A percentile compares a stretch with the other conserved stretches of the same genome.
phyloP scores from a whole-genome alignment of 1,139 yeast genomes.

The Debaryomyces singareniensis region DNA sequence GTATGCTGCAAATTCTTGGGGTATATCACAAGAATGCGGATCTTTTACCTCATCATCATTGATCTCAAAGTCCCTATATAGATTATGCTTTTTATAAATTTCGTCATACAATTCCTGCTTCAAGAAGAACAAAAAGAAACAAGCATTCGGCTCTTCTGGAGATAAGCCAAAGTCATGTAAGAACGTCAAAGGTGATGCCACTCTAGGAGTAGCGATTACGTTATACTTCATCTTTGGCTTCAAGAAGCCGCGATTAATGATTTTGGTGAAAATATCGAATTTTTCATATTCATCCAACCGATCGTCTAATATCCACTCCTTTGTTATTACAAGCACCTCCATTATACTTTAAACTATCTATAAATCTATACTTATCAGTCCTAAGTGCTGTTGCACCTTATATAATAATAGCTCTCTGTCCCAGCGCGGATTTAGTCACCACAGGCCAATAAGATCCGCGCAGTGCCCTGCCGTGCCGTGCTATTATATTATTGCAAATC shows the following conservation, averaged over 20 bases:
- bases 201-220: constrained; percentile 37
- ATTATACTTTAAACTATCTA: too few species aligned
- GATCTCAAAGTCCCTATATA: constrained; percentile 16
- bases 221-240: constrained; percentile 37
- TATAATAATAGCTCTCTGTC: too few species aligned
- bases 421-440: too few species aligned
- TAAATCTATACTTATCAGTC: too few species aligned
- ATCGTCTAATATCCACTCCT: constrained; percentile 17
- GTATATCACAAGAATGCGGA: constrained; percentile 24
- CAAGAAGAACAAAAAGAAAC: constrained; percentile 24
- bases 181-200: constrained; percentile 23
- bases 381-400: too few species aligned
- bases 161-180: constrained; percentile 19
- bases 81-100: constrained; percentile 9
- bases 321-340: constrained; percentile 18
- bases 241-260: constrained; percentile 46
- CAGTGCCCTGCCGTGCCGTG: too few species aligned
- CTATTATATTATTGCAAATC: too few species aligned
- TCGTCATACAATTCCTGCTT: constrained; percentile 12
- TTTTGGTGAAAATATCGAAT: constrained; percentile 12
- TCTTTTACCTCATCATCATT: constrained; percentile 13
- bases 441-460: too few species aligned
- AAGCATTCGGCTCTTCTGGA: constrained; percentile 11
- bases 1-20: constrained; percentile 9
- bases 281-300: constrained; percentile 6